phyloP scores from a whole-genome alignment of 805 yeast species.

The Candida krabiensis region DNA sequence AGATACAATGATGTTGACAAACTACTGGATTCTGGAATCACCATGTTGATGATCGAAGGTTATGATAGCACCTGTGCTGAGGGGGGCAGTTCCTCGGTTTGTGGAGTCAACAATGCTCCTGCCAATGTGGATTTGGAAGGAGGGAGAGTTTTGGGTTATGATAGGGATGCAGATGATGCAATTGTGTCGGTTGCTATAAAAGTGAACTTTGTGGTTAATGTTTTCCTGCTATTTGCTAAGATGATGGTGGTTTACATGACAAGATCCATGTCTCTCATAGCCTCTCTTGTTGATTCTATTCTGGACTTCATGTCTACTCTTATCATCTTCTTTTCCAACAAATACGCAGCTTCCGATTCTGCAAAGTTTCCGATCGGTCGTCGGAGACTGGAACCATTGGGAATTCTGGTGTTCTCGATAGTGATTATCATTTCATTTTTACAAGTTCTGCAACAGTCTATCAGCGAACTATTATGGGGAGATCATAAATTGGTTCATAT shows the following conservation, averaged over 20 bases:
- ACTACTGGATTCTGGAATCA: conserved; percentile 70
- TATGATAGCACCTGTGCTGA: conserved; percentile 44
- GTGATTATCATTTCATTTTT: conserved; percentile 69
- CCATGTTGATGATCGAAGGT: conserved; percentile 59
- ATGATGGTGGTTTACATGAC: conserved; percentile 60
- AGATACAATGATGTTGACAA: conserved; percentile 60
- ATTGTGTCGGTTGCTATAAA: conserved; percentile 60
- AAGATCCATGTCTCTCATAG: conserved; percentile 70
- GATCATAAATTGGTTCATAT: conserved; percentile 45
- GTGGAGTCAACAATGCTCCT: conserved; percentile 41
- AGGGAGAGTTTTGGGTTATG: conserved; percentile 52
- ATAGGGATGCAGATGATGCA: conserved; percentile 39
- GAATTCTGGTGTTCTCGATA: conserved; percentile 71
- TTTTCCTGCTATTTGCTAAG: conserved; percentile 60
- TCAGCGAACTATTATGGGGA: conserved; percentile 41
- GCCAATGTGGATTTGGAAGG: conserved; percentile 61
- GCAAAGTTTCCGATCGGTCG: conserved; percentile 66
- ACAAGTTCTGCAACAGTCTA: conserved; percentile 69
- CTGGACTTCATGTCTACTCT: conserved; percentile 74
- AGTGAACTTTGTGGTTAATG: conserved; percentile 61
- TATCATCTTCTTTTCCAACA: conserved; percentile 65
- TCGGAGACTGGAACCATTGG: conserved; percentile 72
- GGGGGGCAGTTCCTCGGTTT: conserved; percentile 2
- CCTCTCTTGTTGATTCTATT: conserved; percentile 75
- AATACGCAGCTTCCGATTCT: conserved; percentile 39